phyloP scores from a whole-genome alignment of 2,329 filamentous ascomycete genomes.

The Ascochyta rabiei region DNA sequence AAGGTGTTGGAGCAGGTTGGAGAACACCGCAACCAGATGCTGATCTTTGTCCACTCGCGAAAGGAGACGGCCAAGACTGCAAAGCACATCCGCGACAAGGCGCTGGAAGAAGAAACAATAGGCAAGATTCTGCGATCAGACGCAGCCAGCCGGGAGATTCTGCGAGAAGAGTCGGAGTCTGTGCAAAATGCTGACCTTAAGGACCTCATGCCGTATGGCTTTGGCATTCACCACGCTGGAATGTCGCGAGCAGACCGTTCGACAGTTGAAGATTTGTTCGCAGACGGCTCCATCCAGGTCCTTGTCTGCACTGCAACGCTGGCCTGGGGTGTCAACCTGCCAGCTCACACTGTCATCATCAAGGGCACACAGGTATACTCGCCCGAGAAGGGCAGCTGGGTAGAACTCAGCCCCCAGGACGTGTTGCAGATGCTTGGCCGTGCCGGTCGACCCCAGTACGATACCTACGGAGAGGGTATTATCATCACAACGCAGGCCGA shows the following conservation, averaged over 20 bases:
- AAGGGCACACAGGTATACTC: constrained; percentile 99
- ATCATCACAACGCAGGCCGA: constrained; percentile 96
- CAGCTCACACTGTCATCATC: constrained; percentile 97
- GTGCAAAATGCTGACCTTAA: constrained; percentile 89
- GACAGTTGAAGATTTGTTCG: constrained; percentile 92
- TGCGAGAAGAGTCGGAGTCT: constrained; percentile 81
- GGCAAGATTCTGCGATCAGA: constrained; percentile 93
- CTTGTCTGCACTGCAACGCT: constrained; percentile 97
- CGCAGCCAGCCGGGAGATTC: constrained; percentile 85
- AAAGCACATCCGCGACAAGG: constrained; percentile 94
- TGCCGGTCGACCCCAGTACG: constrained; percentile 93
- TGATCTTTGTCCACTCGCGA: constrained; percentile 97
- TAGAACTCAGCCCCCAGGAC: constrained; percentile 95
- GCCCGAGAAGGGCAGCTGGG: constrained; percentile 97
- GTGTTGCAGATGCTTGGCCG: constrained; percentile 98
- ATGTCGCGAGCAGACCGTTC: constrained; percentile 96
- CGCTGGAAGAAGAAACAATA: constrained; percentile 95
- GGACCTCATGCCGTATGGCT: constrained; percentile 92
- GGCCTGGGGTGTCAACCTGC: constrained; percentile 98
- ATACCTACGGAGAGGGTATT: constrained; percentile 97
- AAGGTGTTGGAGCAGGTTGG: constrained; percentile 98
- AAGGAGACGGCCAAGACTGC: constrained; percentile 99
- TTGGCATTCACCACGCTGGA: constrained; percentile 97
- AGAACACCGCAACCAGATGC: constrained; percentile 92
- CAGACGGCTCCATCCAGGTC: constrained; percentile 89